Conservation (phyloP, 345 rosid species). For the Sapria himalayana region DNA sequence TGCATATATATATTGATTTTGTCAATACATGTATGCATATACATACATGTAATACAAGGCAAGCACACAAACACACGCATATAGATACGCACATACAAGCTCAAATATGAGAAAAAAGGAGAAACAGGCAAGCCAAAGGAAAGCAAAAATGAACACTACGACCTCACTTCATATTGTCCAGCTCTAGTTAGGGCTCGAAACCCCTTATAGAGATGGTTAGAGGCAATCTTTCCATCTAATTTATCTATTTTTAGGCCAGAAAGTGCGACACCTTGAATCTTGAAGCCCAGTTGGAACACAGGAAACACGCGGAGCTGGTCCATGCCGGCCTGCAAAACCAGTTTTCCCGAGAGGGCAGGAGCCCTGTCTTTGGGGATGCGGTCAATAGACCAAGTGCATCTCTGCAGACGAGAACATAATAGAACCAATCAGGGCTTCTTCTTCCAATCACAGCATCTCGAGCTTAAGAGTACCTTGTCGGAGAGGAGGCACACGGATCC, state of each 20-base stretch:
- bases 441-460: neutral
- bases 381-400: conserved; percentile 72
- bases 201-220: conserved; percentile 70
- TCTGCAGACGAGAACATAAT: conserved; percentile 19
- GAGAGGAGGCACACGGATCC: conserved; percentile 61
- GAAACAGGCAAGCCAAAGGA: neutral
- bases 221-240: conserved; percentile 39
- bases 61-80: neutral
- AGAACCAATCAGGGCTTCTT: neutral
- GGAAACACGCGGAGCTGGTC: conserved; percentile 68
- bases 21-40: neutral
- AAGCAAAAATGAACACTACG: conserved; percentile 14
- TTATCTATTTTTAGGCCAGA: conserved; percentile 71
- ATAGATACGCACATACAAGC: neutral
- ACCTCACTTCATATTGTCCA: conserved; percentile 69
- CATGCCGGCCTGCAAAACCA: conserved; percentile 36
- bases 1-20: neutral
- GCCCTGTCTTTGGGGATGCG: conserved; percentile 68
- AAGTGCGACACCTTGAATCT: conserved; percentile 76
- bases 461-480: conserved; percentile 33
- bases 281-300: conserved; percentile 47
- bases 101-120: neutral
- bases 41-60: neutral
- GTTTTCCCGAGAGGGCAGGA: conserved; percentile 57
- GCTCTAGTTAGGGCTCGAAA: conserved; percentile 71